Evolutionary conservation across 2,329 filamentous ascomycete species (phyloP), one percentile per base, ranked within the genome.

Genomic region (Aspergillus brasiliensis): DNA sequence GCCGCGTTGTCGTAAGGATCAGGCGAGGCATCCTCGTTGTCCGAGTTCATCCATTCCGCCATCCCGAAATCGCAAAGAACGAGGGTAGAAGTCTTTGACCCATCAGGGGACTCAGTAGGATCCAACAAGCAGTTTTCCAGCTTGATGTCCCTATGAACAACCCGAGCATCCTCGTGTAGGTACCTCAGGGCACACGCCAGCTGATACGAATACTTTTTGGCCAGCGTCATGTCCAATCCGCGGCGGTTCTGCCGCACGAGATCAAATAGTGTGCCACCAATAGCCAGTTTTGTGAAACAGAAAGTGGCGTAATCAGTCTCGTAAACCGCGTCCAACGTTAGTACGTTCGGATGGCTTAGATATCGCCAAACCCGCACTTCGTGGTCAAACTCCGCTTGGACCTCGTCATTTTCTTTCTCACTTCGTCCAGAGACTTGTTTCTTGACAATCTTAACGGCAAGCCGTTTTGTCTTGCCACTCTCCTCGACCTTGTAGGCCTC

Each of bases 1-100:
- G 73, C 73, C 10, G 73, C 72, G 63, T 78, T 75, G 56, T 79
- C 78, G 57, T 80, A 80, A 6, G 82, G 82, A 61, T 83, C 82
- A 11, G 80, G 77, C 8, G 81, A 80, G 60, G 80, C 78, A 25
- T 78, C 78, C 21, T 81, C 81, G 60, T 81, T 80, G 61, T 86
- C 85, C 58, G 78, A 82, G 21, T 82, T 80, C 63, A 89, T 82
- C 77, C 87, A 89, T 69, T 89, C 87, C 11, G 87, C 86, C 78
- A 90, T 87, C 51, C 87, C 87, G 68, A 90, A 90, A 69, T 90
- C 87, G 72, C 86, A 89, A 5, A 90, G 79, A 4, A 88, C 82
- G 6, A 90, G 69, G 37, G 83, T 82, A 8, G 85, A 86, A 15
- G 83, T 81, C 38, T 83, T 77, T 0, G 72, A 73, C 8, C 79